These are phyloP conservation scores for Wickerhamiella occidentalis DNA, from an alignment of 805 yeast species.

Conservation along the genomic window DNA sequence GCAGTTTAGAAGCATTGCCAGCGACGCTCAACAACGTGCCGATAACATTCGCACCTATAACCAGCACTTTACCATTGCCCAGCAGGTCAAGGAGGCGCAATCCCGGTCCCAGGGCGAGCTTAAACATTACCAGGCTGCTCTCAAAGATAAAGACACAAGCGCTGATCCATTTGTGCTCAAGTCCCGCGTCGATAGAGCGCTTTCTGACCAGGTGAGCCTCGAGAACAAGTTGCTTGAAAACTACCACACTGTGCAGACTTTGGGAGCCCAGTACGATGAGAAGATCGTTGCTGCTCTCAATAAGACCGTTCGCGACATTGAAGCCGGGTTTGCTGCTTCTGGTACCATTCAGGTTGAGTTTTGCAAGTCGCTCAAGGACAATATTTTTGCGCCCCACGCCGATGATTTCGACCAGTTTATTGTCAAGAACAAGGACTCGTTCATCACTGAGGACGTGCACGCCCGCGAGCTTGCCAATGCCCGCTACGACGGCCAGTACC, in stretches of 20 bases:
- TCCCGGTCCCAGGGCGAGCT: conserved; percentile 39
- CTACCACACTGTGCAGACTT: conserved; percentile 67
- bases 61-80: neutral
- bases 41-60: conserved; percentile 6
- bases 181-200: conserved; percentile 57
- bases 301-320: conserved; percentile 61
- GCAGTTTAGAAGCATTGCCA: neutral
- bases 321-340: conserved; percentile 44
- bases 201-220: conserved; percentile 64
- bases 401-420: conserved; percentile 86
- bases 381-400: conserved; percentile 59
- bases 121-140: conserved; percentile 30
- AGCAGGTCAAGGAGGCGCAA: neutral
- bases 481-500: conserved; percentile 52
- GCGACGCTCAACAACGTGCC: conserved; percentile 7
- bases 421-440: conserved; percentile 49
- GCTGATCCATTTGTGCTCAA: conserved; percentile 72
- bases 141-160: conserved; percentile 8
- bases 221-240: conserved; percentile 86
- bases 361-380: conserved; percentile 60
- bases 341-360: conserved; percentile 29
- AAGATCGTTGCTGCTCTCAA: conserved; percentile 82
- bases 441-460: conserved; percentile 50
- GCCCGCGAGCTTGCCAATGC: conserved; percentile 48
- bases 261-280: conserved; percentile 79